phyloP scores from a whole-genome alignment of 148 eudicot genomes.

The Diospyros lotus region DNA sequence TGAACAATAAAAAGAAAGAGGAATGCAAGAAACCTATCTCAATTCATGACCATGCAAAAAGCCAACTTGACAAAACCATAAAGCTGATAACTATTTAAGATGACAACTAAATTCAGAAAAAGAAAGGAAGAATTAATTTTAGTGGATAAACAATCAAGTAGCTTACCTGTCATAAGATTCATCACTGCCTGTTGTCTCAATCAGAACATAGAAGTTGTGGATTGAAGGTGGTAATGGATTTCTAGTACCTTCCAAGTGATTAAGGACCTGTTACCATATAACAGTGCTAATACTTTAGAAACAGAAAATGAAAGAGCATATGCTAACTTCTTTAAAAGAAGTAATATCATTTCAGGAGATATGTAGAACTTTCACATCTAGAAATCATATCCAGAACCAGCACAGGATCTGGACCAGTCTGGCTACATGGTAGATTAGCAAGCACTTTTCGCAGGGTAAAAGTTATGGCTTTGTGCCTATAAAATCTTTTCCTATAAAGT shows the following conservation, averaged over 20 bases:
- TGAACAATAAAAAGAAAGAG: not conserved
- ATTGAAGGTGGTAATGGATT: conserved; percentile 75
- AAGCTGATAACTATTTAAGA: not conserved
- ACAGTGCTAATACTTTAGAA: not conserved
- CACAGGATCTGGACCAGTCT: not conserved
- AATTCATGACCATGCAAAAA: not conserved
- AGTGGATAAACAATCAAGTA: conserved; percentile 4
- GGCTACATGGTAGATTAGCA: not conserved
- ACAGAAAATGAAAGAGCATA: not conserved
- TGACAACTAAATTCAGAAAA: not conserved
- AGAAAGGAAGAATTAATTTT: not conserved
- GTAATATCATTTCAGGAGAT: not conserved
- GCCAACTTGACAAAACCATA: not conserved
- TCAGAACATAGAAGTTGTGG: conserved; percentile 83
- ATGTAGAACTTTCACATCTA: not conserved
- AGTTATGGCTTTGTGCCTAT: not conserved
- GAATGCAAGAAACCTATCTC: not conserved
- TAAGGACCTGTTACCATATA: conserved; percentile 54
- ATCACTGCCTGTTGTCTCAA: conserved; percentile 92
- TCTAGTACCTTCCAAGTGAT: conserved; percentile 74
- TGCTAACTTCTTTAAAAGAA: not conserved
- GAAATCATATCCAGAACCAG: not conserved
- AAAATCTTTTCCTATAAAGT: not conserved
- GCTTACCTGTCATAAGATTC: conserved; percentile 80
- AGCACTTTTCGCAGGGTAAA: not conserved